phyloP scores from a whole-genome alignment of 805 yeast genomes.

The Millerozyma miso region DNA sequence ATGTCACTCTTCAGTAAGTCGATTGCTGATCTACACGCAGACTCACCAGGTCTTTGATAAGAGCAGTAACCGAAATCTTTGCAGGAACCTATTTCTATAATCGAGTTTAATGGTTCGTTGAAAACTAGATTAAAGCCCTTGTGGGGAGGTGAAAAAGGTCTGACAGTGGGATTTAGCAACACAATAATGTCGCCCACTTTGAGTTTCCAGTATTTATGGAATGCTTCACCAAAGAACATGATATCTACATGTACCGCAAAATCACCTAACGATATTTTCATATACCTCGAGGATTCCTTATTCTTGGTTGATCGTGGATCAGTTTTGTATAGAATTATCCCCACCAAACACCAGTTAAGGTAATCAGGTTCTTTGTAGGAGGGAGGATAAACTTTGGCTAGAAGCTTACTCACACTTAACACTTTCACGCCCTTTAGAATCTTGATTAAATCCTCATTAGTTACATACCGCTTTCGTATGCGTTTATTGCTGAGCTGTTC shows the following conservation, averaged over 20 bases:
- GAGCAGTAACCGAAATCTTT: constrained; percentile 66
- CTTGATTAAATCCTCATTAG: constrained; percentile 25
- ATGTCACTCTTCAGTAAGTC: constrained; percentile 48
- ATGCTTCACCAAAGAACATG: constrained; percentile 63
- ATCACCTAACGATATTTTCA: constrained; percentile 63
- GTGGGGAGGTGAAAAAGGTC: constrained; percentile 8
- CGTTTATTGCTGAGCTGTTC: constrained; percentile 16
- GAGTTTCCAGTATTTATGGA: constrained; percentile 68
- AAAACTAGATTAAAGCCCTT: constrained; percentile 52
- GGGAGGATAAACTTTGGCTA: constrained; percentile 68
- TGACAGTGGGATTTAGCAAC: constrained; percentile 61
- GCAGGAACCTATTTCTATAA: constrained; percentile 72
- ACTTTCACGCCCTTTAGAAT: constrained; percentile 49
- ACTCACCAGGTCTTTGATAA: constrained; percentile 45
- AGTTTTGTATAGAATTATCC: constrained; percentile 58
- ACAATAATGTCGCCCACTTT: constrained; percentile 72
- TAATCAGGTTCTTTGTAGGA: constrained; percentile 63
- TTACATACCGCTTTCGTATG: constrained; percentile 44
- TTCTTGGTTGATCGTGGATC: constrained; percentile 36
- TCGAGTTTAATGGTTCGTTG: constrained; percentile 43
- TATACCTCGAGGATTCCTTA: constrained; percentile 42
- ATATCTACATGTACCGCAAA: constrained; percentile 58
- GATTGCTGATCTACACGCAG: constrained; percentile 57
- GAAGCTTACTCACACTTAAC: constrained; percentile 53
- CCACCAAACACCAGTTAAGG: constrained; percentile 78